These are phyloP conservation scores for Phytophthora palmivora DNA, from an alignment of 352 stramenopile genomes.

Conservation along the genomic window DNA sequence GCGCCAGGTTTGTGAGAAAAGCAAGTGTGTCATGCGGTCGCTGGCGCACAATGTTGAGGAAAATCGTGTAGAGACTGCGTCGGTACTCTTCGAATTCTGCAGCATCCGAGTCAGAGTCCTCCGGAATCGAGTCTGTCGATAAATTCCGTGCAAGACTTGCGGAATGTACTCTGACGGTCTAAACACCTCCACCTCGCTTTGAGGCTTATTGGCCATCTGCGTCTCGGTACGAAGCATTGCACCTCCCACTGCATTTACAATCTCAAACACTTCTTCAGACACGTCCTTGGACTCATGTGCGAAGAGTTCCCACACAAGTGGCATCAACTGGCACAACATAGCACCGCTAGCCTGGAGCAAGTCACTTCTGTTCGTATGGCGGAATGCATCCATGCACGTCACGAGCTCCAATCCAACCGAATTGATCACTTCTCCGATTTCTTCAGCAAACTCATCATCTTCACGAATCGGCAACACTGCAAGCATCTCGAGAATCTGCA, in stretches of 20 bases:
- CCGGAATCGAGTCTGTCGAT: constrained; percentile 80
- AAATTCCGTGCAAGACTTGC: constrained; percentile 85
- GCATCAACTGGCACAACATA: constrained; percentile 79
- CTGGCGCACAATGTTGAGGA: constrained; percentile 85
- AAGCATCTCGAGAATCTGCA: constrained; percentile 74
- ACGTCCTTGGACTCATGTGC: constrained; percentile 85
- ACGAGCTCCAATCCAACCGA: constrained; percentile 81
- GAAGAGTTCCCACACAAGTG: constrained; percentile 84
- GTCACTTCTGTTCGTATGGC: constrained; percentile 53
- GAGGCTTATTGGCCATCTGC: constrained; percentile 24
- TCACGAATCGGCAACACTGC: constrained; percentile 66
- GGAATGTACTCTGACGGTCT: constrained; percentile 76
- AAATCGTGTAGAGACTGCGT: constrained; percentile 87
- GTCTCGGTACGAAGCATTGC: constrained; percentile 73
- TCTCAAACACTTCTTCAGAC: constrained; percentile 88
- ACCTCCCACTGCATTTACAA: constrained; percentile 77
- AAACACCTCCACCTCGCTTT: constrained; percentile 61
- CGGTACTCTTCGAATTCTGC: constrained; percentile 88
- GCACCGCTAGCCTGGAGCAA: constrained; percentile 59
- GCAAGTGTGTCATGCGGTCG: constrained; percentile 70
- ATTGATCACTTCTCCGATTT: constrained; percentile 87
- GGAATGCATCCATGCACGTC: constrained; percentile 83
- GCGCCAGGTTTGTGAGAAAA: constrained; percentile 71
- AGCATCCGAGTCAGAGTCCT: constrained; percentile 77
- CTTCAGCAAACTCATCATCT: constrained; percentile 84